Base-by-base conservation (phyloP, 108 stramenopile species). In the Discostella stelligeroides region DNA sequence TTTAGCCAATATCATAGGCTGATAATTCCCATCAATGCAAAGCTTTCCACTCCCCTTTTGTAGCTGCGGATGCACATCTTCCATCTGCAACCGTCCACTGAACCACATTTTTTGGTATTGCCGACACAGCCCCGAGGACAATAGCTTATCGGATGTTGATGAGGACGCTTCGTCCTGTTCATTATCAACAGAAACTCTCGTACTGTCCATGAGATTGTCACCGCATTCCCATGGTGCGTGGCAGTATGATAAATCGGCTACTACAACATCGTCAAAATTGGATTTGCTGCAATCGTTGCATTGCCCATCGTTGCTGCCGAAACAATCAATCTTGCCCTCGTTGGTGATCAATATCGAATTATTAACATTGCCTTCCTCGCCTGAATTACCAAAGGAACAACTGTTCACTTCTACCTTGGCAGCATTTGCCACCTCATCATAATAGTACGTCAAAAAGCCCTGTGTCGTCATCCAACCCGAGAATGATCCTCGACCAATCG, bases 381-480 rank as follows among this genome's bases (percentile, higher is more conserved):
- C 86, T 49, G 86, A 85, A 69, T 83, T 82, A 18, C 86, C 86
- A 80, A 75, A 85, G 5, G 70, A 62, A 62, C 88, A 89, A 21
- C 76, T 68, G 56, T 85, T 86, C 66, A 89, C 58, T 70, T 89
- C 88, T 0, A 89, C 86, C 62, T 74, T 77, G 7, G 72, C 53
- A n/a, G 74, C 66, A 34, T 75, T 79, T 8, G 45, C 62, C 5
- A 85, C 51, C 46, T 80, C 72, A 34, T 89, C 88, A 63, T 86
- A 89, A 40, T 75, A 86, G 49, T 86, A 89, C 2, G 86, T 86
- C 40, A 89, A 60, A 25, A 89, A 54, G 0, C 88, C 88, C 40
- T 86, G 88, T 59, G 83, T 82, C 10, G 88, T 81, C 86, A 67
- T 83, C 50, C 85, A 86, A 13, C 88, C 88, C n/a, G 85, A 62